These are phyloP conservation scores for Pseudoscleropodium purum DNA, from an alignment of 225 moss, liverwort and hornwort species.

Conservation along the genomic window DNA sequence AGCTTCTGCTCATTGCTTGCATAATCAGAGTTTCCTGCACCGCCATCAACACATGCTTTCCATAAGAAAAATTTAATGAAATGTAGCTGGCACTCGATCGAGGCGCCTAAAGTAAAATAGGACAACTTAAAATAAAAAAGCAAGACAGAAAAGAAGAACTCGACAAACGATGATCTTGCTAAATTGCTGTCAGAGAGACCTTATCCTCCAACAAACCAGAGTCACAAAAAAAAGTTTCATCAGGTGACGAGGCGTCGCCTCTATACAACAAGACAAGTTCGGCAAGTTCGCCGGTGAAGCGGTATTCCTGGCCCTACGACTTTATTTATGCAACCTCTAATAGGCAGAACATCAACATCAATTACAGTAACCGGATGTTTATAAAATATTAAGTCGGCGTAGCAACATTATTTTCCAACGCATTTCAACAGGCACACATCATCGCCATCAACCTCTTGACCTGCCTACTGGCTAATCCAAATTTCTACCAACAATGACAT, in stretches of 20 bases:
- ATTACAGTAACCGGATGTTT: background rate
- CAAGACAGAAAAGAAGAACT: background rate
- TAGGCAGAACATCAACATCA: background rate
- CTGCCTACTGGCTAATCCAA: background rate
- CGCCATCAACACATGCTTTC: background rate
- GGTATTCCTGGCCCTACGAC: background rate
- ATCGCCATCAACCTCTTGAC: background rate
- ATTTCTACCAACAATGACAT: background rate
- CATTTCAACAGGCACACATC: background rate
- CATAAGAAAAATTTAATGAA: background rate
- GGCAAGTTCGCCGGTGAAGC: background rate
- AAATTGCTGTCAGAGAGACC: background rate
- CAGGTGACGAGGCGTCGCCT: background rate
- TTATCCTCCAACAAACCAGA: background rate
- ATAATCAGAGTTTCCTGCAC: conserved; percentile 18
- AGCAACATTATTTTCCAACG: background rate
- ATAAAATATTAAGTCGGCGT: background rate
- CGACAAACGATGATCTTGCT: background rate
- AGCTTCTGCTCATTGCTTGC: conserved; percentile 20
- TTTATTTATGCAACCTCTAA: background rate
- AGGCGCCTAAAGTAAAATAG: background rate
- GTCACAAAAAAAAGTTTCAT: background rate
- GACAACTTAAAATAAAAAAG: background rate
- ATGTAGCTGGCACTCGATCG: background rate
- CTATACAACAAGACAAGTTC: background rate